A percentile compares a stretch with the other conserved stretches of the same genome.
phyloP scores from a whole-genome alignment of 768 basidiomycete species.

The Chlorophyllum brunneum region DNA sequence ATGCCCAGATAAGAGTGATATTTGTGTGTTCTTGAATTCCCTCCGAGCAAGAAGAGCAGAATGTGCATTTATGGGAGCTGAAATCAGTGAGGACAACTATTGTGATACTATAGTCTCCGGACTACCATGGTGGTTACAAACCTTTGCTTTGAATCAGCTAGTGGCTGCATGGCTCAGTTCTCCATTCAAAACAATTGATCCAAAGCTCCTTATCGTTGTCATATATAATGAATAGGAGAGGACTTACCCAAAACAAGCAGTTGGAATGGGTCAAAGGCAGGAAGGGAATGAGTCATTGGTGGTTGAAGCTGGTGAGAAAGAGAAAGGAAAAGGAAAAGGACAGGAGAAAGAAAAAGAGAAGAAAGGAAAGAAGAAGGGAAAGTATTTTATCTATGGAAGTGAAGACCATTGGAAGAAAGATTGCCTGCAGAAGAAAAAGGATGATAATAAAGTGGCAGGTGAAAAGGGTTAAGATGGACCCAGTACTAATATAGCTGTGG shows the following conservation, averaged over 20 bases:
- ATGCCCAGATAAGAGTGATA: conserved; percentile 23
- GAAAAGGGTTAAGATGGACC: neutral
- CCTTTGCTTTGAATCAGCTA: neutral
- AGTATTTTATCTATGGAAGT: neutral
- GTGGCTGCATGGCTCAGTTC: neutral
- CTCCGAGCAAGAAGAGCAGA: conserved; percentile 19
- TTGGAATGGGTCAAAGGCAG: too few species aligned
- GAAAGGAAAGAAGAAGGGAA: neutral
- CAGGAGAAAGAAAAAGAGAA: neutral
- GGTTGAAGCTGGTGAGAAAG: too few species aligned
- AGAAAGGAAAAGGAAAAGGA: neutral
- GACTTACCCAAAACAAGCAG: neutral
- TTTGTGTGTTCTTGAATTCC: conserved; percentile 21
- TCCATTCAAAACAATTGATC: neutral
- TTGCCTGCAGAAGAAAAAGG: neutral
- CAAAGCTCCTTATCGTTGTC: neutral
- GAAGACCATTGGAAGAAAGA: neutral
- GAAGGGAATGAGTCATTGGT: neutral
- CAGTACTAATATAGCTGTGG: neutral
- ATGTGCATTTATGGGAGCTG: conserved; percentile 23
- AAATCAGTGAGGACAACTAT: conserved; percentile 19
- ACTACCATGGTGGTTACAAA: neutral
- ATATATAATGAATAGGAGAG: neutral
- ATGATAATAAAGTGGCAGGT: neutral
- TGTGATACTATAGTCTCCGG: neutral